Evolutionary conservation across 768 basidiomycete species (phyloP).

Genomic region (Podaxis pistillaris): DNA sequence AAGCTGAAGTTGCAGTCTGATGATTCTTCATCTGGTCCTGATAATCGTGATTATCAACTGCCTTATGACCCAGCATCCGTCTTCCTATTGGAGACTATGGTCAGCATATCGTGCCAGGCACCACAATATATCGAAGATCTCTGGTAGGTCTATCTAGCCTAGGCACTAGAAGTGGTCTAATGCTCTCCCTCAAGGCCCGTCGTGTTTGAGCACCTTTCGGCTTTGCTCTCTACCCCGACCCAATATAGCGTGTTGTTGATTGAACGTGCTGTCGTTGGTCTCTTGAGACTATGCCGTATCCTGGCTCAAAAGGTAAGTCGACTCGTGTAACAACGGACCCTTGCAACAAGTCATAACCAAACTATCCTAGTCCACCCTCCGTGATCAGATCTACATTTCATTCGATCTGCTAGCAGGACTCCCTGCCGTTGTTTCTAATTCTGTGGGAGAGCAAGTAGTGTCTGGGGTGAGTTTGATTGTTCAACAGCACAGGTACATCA

Average conservation of each 20-base stretch:
- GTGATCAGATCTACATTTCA: conserved; percentile 93
- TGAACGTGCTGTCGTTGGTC: conserved; percentile 88
- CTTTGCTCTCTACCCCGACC: conserved; percentile 69
- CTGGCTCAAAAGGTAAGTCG: conserved; percentile 70
- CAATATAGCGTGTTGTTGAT: conserved; percentile 90
- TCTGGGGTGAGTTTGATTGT: conserved; percentile 79
- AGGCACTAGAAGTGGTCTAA: background rate
- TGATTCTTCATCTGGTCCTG: conserved; percentile 43
- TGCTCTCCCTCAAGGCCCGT: conserved; percentile 68
- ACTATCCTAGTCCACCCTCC: conserved; percentile 62
- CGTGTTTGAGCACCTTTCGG: conserved; percentile 89
- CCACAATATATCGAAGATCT: conserved; percentile 81
- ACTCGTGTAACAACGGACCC: background rate
- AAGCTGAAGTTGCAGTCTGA: conserved; percentile 69
- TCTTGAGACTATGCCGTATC: conserved; percentile 81
- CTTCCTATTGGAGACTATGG: conserved; percentile 93
- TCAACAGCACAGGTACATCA: conserved; percentile 70
- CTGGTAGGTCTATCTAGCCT: conserved; percentile 55
- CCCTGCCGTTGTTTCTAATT: conserved; percentile 70
- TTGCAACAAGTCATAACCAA: conserved; percentile 10
- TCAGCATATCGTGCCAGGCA: conserved; percentile 80
- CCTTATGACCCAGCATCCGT: conserved; percentile 96
- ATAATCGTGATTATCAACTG: conserved; percentile 52
- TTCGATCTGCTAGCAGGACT: conserved; percentile 87
- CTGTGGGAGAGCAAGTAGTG: conserved; percentile 90